phyloP scores from a whole-genome alignment of 2,329 filamentous ascomycete species.

The Calonectria pauciramosa region DNA sequence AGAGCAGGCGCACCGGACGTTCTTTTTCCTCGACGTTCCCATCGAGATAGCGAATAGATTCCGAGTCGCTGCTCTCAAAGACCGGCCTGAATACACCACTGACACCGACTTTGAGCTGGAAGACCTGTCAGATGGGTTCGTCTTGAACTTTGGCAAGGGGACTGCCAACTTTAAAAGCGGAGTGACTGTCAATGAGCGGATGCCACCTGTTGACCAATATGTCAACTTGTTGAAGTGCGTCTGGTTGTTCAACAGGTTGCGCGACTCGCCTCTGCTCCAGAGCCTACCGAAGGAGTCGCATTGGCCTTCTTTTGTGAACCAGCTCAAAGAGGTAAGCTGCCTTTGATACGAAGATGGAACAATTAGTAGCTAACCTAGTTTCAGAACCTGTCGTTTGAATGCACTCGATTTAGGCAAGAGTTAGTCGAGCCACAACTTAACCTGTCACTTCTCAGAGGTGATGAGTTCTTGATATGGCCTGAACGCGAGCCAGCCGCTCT shows the following conservation, averaged over 20 bases:
- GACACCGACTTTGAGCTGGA: conserved; percentile 42
- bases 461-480: conserved; percentile 49
- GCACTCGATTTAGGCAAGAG: conserved; percentile 45
- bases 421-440: conserved; percentile 43
- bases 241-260: conserved; percentile 46
- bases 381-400: conserved; percentile 46
- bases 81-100: conserved; percentile 34
- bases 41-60: conserved; percentile 41
- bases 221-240: conserved; percentile 51
- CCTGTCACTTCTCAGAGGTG: conserved; percentile 31
- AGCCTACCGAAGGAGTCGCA: conserved; percentile 43
- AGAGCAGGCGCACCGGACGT: conserved; percentile 34
- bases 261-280: conserved; percentile 30
- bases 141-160: conserved; percentile 45
- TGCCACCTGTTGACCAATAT: conserved; percentile 45
- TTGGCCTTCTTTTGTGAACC: conserved; percentile 51
- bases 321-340: conserved; percentile 49
- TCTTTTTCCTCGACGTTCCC: conserved; percentile 37
- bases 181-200: conserved; percentile 43
- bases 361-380: conserved; percentile 26
- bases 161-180: conserved; percentile 44
- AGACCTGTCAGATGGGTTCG: conserved; percentile 51
- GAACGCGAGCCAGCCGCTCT: conserved; percentile 44
- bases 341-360: neutral
- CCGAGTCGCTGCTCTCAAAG: conserved; percentile 39